These are phyloP conservation scores for Acacia pycnantha DNA, from an alignment of 331 rosid species.

Conservation along the genomic window DNA sequence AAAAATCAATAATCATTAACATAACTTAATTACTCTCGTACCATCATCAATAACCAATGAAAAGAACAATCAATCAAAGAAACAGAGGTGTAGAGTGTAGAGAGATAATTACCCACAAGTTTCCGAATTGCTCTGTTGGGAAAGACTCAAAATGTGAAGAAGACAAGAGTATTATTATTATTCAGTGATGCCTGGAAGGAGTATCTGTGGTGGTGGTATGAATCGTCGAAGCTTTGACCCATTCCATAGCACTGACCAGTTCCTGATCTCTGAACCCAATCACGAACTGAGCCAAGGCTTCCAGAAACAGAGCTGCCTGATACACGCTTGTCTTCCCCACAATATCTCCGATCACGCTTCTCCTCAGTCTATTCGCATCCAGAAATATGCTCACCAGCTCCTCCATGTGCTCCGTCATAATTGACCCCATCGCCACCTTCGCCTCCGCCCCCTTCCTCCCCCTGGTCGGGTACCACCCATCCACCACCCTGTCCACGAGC, in stretches of 20 bases:
- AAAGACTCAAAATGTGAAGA: not conserved
- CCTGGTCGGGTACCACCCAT: constrained; percentile 39
- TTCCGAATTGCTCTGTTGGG: not conserved
- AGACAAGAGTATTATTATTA: not conserved
- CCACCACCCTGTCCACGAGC: constrained; percentile 40
- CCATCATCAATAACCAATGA: not conserved
- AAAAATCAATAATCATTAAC: not conserved
- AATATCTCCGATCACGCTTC: constrained; percentile 62
- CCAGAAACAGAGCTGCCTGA: constrained; percentile 57
- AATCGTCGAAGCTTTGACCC: not conserved
- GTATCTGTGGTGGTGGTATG: not conserved
- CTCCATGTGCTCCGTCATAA: constrained; percentile 48
- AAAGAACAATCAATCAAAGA: not conserved
- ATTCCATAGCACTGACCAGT: constrained; percentile 29
- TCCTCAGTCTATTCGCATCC: constrained; percentile 64
- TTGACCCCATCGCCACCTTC: constrained; percentile 34
- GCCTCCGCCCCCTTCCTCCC: constrained; percentile 32
- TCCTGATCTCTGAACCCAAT: constrained; percentile 49
- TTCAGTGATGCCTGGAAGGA: not conserved
- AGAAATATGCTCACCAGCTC: constrained; percentile 57
- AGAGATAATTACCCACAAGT: not conserved
- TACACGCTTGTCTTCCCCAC: constrained; percentile 43
- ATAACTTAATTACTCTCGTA: too few species aligned
- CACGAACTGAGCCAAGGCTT: constrained; percentile 50
- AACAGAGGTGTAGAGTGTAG: not conserved